Evolutionary conservation across 495 filamentous ascomycete species (phyloP).

Genomic region (Penicillium verhagenii): DNA sequence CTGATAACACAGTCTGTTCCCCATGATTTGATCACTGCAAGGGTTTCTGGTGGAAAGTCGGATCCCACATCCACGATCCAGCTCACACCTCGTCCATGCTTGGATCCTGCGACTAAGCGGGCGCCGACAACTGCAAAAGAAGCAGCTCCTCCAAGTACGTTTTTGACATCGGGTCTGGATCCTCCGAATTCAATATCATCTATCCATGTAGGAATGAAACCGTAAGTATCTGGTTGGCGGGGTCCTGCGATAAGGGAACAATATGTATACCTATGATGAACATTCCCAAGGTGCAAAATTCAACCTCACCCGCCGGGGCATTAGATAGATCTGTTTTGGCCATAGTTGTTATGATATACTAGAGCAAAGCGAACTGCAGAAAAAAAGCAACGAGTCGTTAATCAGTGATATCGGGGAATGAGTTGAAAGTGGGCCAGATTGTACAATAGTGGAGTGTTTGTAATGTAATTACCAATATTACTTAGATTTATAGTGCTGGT

Average conservation of each 20-base stretch:
- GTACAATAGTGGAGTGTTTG: background rate
- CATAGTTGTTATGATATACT: constrained; percentile 15
- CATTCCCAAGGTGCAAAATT: constrained; percentile 91
- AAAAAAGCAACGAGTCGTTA: constrained; percentile 5
- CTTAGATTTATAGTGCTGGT: constrained; percentile 4
- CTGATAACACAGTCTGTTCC: constrained; percentile 69
- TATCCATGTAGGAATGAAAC: constrained; percentile 31
- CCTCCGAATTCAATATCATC: constrained; percentile 84
- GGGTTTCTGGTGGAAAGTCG: constrained; percentile 74
- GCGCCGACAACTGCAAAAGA: constrained; percentile 85
- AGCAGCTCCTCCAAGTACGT: constrained; percentile 84
- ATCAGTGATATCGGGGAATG: constrained; percentile 5
- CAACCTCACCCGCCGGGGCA: constrained; percentile 41
- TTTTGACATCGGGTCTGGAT: constrained; percentile 54
- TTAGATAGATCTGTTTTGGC: background rate
- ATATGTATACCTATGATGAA: constrained; percentile 78
- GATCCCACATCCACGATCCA: constrained; percentile 90
- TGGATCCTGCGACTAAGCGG: constrained; percentile 67
- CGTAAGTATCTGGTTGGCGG: constrained; percentile 23
- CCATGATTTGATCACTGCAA: constrained; percentile 65
- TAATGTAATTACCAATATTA: constrained; percentile 22
- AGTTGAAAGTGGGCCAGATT: constrained; percentile 1
- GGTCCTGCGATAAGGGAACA: constrained; percentile 4
- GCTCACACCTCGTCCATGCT: constrained; percentile 58
- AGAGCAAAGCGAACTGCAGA: background rate